phyloP scores from a whole-genome alignment of 495 filamentous ascomycete genomes.

The Penicillium longicatenatum region DNA sequence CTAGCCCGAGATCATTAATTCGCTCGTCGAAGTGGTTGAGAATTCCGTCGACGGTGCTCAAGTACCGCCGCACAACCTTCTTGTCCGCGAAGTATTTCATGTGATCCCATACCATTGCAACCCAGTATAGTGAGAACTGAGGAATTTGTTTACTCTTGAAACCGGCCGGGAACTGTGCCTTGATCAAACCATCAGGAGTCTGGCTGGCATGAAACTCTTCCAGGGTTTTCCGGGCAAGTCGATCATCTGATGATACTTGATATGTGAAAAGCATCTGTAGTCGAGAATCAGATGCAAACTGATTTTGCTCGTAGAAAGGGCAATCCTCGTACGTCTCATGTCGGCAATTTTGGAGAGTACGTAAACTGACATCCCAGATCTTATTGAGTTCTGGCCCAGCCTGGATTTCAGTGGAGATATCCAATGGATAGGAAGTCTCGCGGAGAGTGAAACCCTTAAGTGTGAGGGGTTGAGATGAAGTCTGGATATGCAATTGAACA shows the following conservation, averaged over 20 bases:
- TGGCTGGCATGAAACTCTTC: constrained; percentile 29
- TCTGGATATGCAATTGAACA: constrained; percentile 19
- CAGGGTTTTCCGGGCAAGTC: constrained; percentile 27
- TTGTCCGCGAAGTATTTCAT: constrained; percentile 23
- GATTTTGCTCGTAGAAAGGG: constrained; percentile 37
- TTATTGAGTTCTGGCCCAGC: constrained; percentile 10
- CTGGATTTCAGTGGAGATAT: constrained; percentile 19
- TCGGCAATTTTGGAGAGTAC: constrained; percentile 28
- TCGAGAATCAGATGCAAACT: constrained; percentile 29
- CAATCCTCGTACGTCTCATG: constrained; percentile 36
- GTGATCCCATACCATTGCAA: constrained; percentile 28
- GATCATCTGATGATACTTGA: constrained; percentile 28
- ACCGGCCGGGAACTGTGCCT: constrained; percentile 27
- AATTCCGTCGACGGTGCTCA: constrained; percentile 26
- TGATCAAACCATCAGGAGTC: constrained; percentile 24
- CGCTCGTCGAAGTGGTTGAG: constrained; percentile 25
- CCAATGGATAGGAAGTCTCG: constrained; percentile 25
- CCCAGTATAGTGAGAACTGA: constrained; percentile 30
- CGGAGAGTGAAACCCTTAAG: constrained; percentile 14
- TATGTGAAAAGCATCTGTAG: constrained; percentile 31
- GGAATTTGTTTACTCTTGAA: constrained; percentile 25
- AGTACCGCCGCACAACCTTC: constrained; percentile 16
- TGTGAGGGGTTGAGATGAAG: constrained; percentile 5
- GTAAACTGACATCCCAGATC: constrained; percentile 30
- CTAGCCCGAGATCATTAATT: constrained; percentile 19